A percentile compares a stretch with the other conserved stretches of the same genome.
These are phyloP conservation scores for Exophiala sp. DNA, from an alignment of 2,329 filamentous ascomycete genomes.

Conservation along the genomic window DNA sequence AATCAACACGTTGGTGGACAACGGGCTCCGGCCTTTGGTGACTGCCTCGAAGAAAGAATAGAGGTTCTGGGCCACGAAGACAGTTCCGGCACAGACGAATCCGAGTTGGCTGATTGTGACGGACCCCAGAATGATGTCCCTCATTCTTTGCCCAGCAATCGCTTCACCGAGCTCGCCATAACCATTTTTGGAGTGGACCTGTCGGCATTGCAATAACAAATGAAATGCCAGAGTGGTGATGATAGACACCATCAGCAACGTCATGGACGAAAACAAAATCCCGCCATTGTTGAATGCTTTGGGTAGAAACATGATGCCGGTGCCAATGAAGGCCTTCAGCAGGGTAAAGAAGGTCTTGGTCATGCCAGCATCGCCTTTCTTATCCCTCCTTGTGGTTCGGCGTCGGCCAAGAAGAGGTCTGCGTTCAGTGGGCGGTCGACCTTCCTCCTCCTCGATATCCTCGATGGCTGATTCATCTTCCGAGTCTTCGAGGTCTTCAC, in stretches of 20 bases:
- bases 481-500: conserved; percentile 58
- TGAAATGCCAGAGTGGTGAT: conserved; percentile 67
- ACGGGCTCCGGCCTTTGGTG: conserved; percentile 40
- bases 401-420: conserved; percentile 57
- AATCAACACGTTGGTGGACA: conserved; percentile 57
- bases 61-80: conserved; percentile 71
- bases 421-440: conserved; percentile 47
- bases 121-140: conserved; percentile 60
- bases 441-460: conserved; percentile 48
- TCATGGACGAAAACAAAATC: conserved; percentile 66
- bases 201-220: conserved; percentile 62
- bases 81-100: conserved; percentile 70
- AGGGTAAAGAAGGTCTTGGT: conserved; percentile 71
- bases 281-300: conserved; percentile 75
- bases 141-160: conserved; percentile 58
- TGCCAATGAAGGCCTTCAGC: conserved; percentile 72
- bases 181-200: conserved; percentile 55
- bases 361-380: conserved; percentile 59
- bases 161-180: conserved; percentile 68
- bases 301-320: conserved; percentile 74
- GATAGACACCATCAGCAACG: conserved; percentile 58
- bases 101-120: conserved; percentile 70
- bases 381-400: conserved; percentile 36
- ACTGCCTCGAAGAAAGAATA: conserved; percentile 62
- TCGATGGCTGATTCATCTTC: conserved; percentile 51